Conservation (phyloP, 768 basidiomycete genomes). For the Brasilioporus rufonigricans region DNA sequence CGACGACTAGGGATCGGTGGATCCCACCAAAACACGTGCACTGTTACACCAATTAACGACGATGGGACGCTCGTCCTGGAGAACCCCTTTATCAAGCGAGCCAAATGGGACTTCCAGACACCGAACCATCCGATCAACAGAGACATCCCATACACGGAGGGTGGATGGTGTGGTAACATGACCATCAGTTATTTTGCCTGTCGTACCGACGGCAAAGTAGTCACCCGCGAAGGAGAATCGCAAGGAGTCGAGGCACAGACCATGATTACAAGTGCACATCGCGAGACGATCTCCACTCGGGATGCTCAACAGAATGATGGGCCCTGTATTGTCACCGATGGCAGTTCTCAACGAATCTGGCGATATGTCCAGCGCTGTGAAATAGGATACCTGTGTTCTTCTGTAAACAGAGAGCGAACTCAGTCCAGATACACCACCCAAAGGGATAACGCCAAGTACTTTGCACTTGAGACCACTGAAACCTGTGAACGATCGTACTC, state of each 20-base stretch:
- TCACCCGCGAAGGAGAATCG: too few species aligned
- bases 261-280: neutral
- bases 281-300: neutral
- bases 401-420: neutral
- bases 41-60: neutral
- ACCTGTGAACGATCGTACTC: too few species aligned
- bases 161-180: neutral
- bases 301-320: neutral
- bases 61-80: neutral
- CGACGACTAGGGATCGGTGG: neutral
- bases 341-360: neutral
- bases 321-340: neutral
- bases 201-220: neutral
- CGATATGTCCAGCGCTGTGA: neutral
- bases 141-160: neutral
- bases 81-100: neutral
- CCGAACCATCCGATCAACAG: neutral
- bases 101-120: neutral
- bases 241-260: neutral
- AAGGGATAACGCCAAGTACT: neutral
- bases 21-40: constrained; percentile 2
- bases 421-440: neutral
- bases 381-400: neutral
- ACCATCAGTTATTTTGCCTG: neutral
- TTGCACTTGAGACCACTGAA: too few species aligned